Percentiles rank a stretch among this genome's conserved stretches.
phyloP scores from a whole-genome alignment of 306 rosid species.

The Prosopis cineraria region DNA sequence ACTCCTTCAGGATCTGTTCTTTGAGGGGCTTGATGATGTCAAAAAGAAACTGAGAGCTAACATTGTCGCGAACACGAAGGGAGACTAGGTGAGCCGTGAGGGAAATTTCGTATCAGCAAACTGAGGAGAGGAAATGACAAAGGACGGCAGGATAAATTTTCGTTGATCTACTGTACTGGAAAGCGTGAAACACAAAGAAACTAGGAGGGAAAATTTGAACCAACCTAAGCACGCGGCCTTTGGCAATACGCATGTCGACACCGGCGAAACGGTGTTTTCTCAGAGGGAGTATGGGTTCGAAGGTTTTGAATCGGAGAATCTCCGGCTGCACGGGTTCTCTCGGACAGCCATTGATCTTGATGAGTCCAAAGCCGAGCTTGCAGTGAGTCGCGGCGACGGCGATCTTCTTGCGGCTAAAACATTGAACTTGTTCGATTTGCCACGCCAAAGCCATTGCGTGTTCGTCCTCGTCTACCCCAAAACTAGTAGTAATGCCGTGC shows the following conservation, averaged over 20 bases:
- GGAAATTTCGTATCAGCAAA: no score
- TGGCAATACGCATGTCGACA: background rate
- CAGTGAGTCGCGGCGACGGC: background rate
- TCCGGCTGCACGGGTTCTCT: background rate
- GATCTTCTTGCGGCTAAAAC: background rate
- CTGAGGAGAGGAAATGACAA: no score
- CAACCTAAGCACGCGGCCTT: no score
- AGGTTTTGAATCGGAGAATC: background rate
- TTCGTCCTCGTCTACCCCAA: background rate
- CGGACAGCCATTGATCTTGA: background rate
- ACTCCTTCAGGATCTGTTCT: slow-evolving; percentile 19
- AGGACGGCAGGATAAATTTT: no score
- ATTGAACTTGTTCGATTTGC: background rate
- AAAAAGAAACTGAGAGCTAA: no score
- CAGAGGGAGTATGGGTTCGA: background rate
- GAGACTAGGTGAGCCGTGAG: no score
- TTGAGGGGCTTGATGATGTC: background rate
- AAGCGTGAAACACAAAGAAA: no score
- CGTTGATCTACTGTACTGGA: no score
- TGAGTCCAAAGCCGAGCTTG: background rate
- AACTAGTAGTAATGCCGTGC: background rate
- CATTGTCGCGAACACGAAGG: no score
- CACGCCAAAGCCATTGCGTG: background rate
- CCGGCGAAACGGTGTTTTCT: background rate
- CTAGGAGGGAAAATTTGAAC: no score